A percentile compares a stretch with the other conserved stretches of the same genome.
phyloP scores from a whole-genome alignment of 768 basidiomycete species.

The Mycena crocata region DNA sequence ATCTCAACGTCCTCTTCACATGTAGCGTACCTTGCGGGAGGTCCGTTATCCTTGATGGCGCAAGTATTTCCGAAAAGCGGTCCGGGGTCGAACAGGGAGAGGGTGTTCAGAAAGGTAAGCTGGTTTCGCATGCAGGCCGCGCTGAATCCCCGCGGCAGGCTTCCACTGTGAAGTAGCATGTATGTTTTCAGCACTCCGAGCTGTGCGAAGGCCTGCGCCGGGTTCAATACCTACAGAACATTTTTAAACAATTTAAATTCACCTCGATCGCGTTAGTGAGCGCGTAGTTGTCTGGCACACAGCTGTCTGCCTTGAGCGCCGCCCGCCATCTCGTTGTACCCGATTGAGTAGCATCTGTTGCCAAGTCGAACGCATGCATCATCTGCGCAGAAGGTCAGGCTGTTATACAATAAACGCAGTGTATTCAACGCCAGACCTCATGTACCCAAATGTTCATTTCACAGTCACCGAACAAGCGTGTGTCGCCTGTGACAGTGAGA shows the following conservation, averaged over 20 bases:
- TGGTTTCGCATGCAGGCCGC: conserved; percentile 45
- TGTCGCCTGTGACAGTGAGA: conserved; percentile 44
- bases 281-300: conserved; percentile 46
- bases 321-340: neutral
- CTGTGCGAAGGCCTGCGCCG: conserved; percentile 46
- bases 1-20: too few relatives aligned
- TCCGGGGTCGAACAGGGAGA: conserved; percentile 38
- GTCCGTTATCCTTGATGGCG: conserved; percentile 19
- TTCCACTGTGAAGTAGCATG: conserved; percentile 34
- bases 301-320: conserved; percentile 35
- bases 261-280: conserved; percentile 43
- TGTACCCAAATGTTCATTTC: conserved; percentile 45
- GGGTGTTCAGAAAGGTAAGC: conserved; percentile 36
- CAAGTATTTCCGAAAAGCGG: conserved; percentile 45
- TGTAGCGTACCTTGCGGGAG: conserved; percentile 15
- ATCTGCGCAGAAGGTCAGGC: conserved; percentile 28
- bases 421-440: conserved; percentile 36
- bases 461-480: conserved; percentile 44
- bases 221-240: too few relatives aligned
- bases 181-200: conserved; percentile 41
- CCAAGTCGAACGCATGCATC: conserved; percentile 48
- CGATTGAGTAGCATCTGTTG: conserved; percentile 32
- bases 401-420: neutral
- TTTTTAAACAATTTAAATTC: neutral
- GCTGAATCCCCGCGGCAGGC: conserved; percentile 40